Percentiles rank a stretch among this genome's conserved stretches.
These are phyloP conservation scores for Cenchrus fungigraminus DNA, from an alignment of 176 grass and related monocot species.

Conservation along the genomic window DNA sequence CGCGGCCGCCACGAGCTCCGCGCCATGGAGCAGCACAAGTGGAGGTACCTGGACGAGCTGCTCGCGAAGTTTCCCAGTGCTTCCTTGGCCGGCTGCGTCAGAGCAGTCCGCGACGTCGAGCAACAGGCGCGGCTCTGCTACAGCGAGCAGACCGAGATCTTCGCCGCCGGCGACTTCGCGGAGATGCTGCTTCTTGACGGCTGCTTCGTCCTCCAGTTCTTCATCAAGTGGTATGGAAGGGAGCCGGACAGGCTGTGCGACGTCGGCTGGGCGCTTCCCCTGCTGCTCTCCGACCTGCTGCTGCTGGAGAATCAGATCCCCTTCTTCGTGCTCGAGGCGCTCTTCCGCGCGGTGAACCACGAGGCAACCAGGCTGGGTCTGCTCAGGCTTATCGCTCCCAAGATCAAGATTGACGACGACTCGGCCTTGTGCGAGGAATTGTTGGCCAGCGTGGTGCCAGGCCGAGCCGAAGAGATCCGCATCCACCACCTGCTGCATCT, in stretches of 20 bases:
- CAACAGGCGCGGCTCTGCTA: background rate
- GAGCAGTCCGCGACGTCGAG: background rate
- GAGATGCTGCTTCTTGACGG: constrained; percentile 43
- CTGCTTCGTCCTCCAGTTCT: constrained; percentile 27
- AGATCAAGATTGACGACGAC: background rate
- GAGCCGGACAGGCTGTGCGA: background rate
- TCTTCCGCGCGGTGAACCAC: background rate
- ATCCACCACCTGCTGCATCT: constrained; percentile 26
- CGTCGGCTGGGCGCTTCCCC: background rate
- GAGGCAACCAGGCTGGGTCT: background rate
- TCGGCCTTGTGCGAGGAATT: background rate
- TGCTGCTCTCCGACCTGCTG: constrained; percentile 2
- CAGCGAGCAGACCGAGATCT: constrained; percentile 1
- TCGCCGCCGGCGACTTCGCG: background rate
- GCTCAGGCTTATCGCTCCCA: background rate
- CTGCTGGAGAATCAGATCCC: constrained; percentile 38
- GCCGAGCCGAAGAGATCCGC: too few relatives aligned
- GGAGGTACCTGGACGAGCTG: background rate
- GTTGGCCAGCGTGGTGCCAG: too few relatives aligned
- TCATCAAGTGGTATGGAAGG: rapidly evolving
- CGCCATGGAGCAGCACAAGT: constrained; percentile 33
- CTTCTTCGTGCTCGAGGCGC: constrained; percentile 17
- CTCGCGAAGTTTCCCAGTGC: background rate
- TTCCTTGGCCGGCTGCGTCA: background rate
- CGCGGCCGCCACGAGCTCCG: background rate